phyloP scores from a whole-genome alignment of 2,329 filamentous ascomycete genomes.

The Aspergillus texensis region DNA sequence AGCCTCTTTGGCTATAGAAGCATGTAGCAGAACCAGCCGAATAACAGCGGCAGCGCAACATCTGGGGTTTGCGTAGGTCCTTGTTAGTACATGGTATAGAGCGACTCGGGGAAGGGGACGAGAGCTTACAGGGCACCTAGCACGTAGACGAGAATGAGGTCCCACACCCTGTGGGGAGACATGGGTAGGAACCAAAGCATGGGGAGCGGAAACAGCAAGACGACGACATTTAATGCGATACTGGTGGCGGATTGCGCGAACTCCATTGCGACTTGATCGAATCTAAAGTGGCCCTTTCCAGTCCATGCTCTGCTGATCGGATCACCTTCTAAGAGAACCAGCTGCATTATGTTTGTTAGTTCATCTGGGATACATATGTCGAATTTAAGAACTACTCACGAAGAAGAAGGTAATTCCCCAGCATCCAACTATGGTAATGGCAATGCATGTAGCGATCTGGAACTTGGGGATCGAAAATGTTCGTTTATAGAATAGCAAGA shows the following conservation, averaged over 20 bases:
- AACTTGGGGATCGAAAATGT: neutral
- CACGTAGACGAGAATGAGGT: neutral
- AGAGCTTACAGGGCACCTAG: neutral
- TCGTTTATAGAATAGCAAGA: neutral
- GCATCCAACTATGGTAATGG: neutral
- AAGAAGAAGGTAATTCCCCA: neutral
- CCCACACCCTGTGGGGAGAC: neutral
- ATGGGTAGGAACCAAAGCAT: neutral
- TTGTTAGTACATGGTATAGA: neutral
- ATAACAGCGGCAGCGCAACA: neutral
- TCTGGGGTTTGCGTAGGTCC: neutral
- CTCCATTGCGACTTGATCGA: neutral
- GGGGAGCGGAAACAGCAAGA: neutral
- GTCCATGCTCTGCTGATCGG: neutral
- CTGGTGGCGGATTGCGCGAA: neutral
- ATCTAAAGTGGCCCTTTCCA: neutral
- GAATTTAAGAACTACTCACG: neutral
- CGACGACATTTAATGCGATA: neutral
- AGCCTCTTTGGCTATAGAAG: neutral
- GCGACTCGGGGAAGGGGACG: too few species aligned
- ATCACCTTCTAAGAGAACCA: neutral
- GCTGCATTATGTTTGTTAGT: neutral
- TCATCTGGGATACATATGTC: rapidly evolving
- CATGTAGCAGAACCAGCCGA: neutral
- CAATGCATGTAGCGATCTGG: neutral